These are phyloP conservation scores for Termitomyces sp. DNA, from an alignment of 1,284 basidiomycete genomes.

Conservation along the genomic window DNA sequence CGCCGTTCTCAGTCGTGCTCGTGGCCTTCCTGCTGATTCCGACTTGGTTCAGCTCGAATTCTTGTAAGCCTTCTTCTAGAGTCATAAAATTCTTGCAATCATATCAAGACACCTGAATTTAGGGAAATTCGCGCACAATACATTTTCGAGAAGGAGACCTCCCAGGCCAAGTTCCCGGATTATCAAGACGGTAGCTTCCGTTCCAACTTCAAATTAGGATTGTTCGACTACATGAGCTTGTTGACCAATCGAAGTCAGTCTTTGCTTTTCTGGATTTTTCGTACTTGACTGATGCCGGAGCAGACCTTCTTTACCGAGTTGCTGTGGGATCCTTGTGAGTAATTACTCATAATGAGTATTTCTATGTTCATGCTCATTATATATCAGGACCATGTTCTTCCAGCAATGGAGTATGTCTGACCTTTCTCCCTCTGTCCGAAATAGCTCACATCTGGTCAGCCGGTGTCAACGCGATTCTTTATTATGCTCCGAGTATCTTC, in stretches of 20 bases:
- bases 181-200: slow-evolving; percentile 56
- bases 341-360: neutral
- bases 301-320: slow-evolving; percentile 56
- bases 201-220: slow-evolving; percentile 59
- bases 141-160: slow-evolving; percentile 66
- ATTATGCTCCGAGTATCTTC: slow-evolving; percentile 69
- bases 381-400: slow-evolving; percentile 63
- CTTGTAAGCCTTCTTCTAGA: slow-evolving; percentile 40
- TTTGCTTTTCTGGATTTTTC: neutral
- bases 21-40: slow-evolving; percentile 50
- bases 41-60: slow-evolving; percentile 76
- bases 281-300: neutral
- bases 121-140: slow-evolving; percentile 78
- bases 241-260: slow-evolving; percentile 45
- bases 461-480: slow-evolving; percentile 62
- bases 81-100: neutral
- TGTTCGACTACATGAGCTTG: slow-evolving; percentile 54
- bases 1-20: slow-evolving; percentile 56
- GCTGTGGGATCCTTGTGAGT: slow-evolving; percentile 53
- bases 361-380: slow-evolving; percentile 4
- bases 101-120: neutral
- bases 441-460: slow-evolving; percentile 17
- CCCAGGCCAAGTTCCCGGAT: slow-evolving; percentile 52
- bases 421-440: slow-evolving; percentile 24
- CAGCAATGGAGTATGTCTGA: slow-evolving; percentile 49